Conservation (phyloP, 495 filamentous ascomycete species). For the Physcia stellaris region DNA sequence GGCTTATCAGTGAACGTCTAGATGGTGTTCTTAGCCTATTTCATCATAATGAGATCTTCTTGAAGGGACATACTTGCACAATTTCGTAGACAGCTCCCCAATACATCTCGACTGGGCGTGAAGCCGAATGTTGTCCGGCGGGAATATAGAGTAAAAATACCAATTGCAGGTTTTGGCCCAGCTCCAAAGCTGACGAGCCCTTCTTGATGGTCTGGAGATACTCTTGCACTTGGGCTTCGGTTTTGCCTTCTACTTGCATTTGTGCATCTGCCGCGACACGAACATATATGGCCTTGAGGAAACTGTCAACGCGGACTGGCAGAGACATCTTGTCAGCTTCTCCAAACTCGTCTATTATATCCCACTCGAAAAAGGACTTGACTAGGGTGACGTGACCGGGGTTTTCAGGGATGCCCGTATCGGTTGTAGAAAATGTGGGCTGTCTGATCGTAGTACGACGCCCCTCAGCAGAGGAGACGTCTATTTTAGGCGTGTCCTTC, state of each 20-base stretch:
- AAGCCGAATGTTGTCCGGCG: too few relatives aligned
- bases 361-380: slow-evolving; percentile 6
- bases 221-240: background rate
- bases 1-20: too few relatives aligned
- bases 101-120: too few relatives aligned
- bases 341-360: slow-evolving; percentile 6
- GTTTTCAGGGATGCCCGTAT: background rate
- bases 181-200: background rate
- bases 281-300: slow-evolving; percentile 5
- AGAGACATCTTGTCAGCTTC: background rate
- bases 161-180: background rate
- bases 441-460: background rate
- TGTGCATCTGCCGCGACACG: background rate
- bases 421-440: background rate
- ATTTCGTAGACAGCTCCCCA: too few relatives aligned
- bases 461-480: background rate
- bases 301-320: background rate
- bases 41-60: too few relatives aligned
- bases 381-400: background rate
- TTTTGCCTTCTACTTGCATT: background rate
- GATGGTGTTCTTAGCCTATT: too few relatives aligned
- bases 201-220: background rate
- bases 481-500: slow-evolving; percentile 4
- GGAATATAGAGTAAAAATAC: background rate
- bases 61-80: too few relatives aligned